Base-by-base conservation (phyloP, 2,329 filamentous ascomycete genomes). In the Venturia pyrina region DNA sequence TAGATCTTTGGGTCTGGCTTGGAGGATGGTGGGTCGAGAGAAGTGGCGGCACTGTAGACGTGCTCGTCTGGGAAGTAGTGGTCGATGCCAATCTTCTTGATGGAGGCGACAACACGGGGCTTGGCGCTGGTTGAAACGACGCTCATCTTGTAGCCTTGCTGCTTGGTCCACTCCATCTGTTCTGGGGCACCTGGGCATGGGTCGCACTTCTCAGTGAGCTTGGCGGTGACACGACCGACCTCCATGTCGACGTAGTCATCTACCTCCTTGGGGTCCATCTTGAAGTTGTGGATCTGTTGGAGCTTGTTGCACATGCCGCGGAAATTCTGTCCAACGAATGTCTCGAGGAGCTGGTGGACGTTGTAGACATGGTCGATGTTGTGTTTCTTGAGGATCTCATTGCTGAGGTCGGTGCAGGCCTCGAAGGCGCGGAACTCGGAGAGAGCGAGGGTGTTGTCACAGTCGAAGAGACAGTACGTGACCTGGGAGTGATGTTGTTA, bases 311-410 rank as follows among this genome's bases (percentile, higher is more conserved):
- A 87, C 90, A 96, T 96, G 78, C 91, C 90, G 71, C 91, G 90
- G 84, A 96, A 96, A 84, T 96, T 96, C 77, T 95, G 89, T 72
- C 93, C 92, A 71, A 96, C 91, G 73, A 96, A 96, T 79, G 96
- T 90, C 71, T 83, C 81, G 79, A 96, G 90, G 69, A 96, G 87
- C 67, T 86, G 83, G 61, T 87, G 85, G 73, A 89, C 89, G 4
- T 89, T 92, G 81, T 96, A 96, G 74, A 84, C 85, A 71, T 85
- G 82, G 34, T 81, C 73, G 72, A 91, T 81, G 71, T 82, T 79
- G 73, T 88, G 83, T 73, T 84, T 83, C 71, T 83, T 82, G 75
- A 93, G 86, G 76, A 96, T 90, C 77, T 91, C 82, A 80, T 96
- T 96, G 82, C 91, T 89, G 69, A 96, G 87, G 68, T 90, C 89